A percentile compares a stretch with the other conserved stretches of the same genome.
Evolutionary conservation across 1,139 yeast genomes (phyloP).

Genomic region (Scheffersomyces titani): DNA sequence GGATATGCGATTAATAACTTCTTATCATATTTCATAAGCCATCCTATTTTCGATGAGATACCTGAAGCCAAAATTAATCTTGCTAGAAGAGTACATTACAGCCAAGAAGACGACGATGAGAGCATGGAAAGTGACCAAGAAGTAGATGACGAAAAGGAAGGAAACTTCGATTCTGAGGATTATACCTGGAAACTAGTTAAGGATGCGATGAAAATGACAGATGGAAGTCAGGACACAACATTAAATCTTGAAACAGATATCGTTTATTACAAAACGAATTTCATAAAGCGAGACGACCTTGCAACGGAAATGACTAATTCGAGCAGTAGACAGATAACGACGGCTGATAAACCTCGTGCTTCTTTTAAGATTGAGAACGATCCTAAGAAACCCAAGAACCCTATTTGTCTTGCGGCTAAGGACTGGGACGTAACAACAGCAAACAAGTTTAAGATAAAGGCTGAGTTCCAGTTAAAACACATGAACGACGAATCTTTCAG

Average conservation of each 20-base stretch:
- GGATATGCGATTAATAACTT: constrained; percentile 47
- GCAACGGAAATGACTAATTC: constrained; percentile 7
- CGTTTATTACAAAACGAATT: constrained; percentile 48
- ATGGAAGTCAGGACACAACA: constrained; percentile 29
- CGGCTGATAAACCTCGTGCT: constrained; percentile 24
- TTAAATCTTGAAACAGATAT: constrained; percentile 46
- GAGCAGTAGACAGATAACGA: constrained; percentile 3
- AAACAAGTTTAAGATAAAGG: constrained; percentile 18
- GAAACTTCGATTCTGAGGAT: constrained; percentile 17
- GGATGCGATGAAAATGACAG: constrained; percentile 37
- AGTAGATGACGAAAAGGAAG: constrained; percentile 7
- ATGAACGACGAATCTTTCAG: constrained; percentile 45
- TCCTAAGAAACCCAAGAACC: constrained; percentile 12
- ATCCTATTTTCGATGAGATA: constrained; percentile 49
- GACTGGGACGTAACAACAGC: constrained; percentile 40
- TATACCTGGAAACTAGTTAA: constrained; percentile 35
- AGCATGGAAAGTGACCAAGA: constrained; percentile 5
- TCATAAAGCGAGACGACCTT: constrained; percentile 40
- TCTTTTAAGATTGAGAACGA: constrained; percentile 24
- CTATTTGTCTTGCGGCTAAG: constrained; percentile 39
- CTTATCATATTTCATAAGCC: constrained; percentile 43
- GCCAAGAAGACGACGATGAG: constrained; percentile 5
- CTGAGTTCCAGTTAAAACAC: constrained; percentile 33
- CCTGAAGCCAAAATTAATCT: constrained; percentile 43
- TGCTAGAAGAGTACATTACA: constrained; percentile 24